These are phyloP conservation scores for Solioccasus polychromus DNA, from an alignment of 768 basidiomycete species.

Conservation along the genomic window DNA sequence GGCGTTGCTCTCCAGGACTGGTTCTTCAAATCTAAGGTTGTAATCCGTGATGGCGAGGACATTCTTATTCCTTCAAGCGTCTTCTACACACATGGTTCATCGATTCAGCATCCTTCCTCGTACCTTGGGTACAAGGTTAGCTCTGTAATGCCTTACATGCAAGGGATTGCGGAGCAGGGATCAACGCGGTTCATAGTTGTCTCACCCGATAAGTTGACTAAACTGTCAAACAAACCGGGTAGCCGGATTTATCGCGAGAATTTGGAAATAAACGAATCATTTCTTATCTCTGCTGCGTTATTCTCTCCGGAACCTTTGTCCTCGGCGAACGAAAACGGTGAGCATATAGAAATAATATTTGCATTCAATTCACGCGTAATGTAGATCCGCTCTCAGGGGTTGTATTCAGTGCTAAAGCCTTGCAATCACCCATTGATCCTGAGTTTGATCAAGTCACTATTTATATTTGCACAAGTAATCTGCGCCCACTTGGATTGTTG, in stretches of 20 bases:
- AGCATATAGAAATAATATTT: not conserved
- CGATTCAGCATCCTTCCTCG: slow-evolving; percentile 8
- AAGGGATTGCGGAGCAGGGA: slow-evolving; percentile 54
- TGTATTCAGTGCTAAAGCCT: slow-evolving; percentile 29
- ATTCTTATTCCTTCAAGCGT: slow-evolving; percentile 28
- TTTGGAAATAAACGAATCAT: slow-evolving; percentile 71
- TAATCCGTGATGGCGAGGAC: slow-evolving; percentile 52
- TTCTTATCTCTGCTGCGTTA: slow-evolving; percentile 56
- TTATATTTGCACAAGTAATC: slow-evolving; percentile 60
- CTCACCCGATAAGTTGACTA: slow-evolving; percentile 22
- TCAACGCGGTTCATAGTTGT: slow-evolving; percentile 54
- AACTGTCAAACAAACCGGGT: slow-evolving; percentile 4
- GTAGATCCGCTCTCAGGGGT: slow-evolving; percentile 6
- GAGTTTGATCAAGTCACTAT: slow-evolving; percentile 52
- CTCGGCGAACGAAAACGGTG: slow-evolving; percentile 7
- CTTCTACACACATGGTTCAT: slow-evolving; percentile 16
- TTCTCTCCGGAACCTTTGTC: slow-evolving; percentile 16
- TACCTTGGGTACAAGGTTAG: slow-evolving; percentile 47
- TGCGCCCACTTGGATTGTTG: slow-evolving; percentile 63
- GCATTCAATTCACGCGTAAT: not conserved
- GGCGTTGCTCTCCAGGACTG: slow-evolving; percentile 39
- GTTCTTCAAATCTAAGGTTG: slow-evolving; percentile 39
- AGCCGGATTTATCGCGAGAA: slow-evolving; percentile 31
- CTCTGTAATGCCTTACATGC: slow-evolving; percentile 68
- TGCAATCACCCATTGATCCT: slow-evolving; percentile 33